Percentiles rank a stretch among this genome's conserved stretches.
phyloP scores from a whole-genome alignment of 306 rosid genomes.

The Citrullus mucosospermus region DNA sequence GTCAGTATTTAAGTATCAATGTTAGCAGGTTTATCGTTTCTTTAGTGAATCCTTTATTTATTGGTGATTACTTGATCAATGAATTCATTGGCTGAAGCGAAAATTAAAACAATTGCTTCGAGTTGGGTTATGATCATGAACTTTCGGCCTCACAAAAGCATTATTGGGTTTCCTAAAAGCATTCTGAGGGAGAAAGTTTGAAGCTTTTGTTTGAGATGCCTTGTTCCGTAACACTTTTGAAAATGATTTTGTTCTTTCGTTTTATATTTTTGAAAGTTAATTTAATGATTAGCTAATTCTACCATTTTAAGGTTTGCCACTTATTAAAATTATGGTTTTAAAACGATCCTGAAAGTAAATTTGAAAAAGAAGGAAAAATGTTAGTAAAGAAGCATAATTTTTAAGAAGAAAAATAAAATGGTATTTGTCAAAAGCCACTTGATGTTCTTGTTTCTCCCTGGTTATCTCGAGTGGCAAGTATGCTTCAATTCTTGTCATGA shows the following conservation, averaged over 20 bases:
- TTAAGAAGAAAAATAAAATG: not conserved
- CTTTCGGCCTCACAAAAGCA: not conserved
- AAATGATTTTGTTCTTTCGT: not conserved
- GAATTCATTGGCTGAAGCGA: not conserved
- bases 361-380: not conserved
- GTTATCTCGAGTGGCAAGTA: not conserved
- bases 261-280: not conserved
- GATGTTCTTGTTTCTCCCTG: not conserved
- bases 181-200: not conserved
- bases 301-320: not conserved
- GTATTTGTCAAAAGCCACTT: not conserved
- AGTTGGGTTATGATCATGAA: not conserved
- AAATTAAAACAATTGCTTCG: not conserved
- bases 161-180: not conserved
- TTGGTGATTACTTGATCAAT: not conserved
- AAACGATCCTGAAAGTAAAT: not conserved
- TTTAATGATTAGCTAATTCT: not conserved
- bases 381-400: not conserved
- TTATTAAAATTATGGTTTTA: not conserved
- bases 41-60: not conserved
- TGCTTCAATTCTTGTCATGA: not conserved
- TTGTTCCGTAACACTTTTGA: not conserved
- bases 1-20: conserved; percentile 17
- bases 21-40: not conserved
- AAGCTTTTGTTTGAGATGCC: not conserved